These are phyloP conservation scores for Glomus cerebriforme DNA, from an alignment of 192 early-diverging fungal genomes.

Conservation along the genomic window DNA sequence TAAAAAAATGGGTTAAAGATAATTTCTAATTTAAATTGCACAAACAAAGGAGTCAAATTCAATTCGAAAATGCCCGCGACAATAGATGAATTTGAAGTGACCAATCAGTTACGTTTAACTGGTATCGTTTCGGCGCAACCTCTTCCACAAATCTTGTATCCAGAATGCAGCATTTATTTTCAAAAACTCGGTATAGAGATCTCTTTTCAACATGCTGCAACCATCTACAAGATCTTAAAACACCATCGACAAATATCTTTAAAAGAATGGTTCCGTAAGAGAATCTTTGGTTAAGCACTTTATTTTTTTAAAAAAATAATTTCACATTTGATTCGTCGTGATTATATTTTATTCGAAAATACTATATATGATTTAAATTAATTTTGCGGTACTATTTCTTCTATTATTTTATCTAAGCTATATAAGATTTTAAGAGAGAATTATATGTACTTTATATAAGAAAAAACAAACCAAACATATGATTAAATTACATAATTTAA, in stretches of 20 bases:
- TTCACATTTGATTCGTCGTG: too few species aligned
- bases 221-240: background rate
- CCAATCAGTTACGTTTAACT: conserved; percentile 3
- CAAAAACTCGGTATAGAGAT: conserved; percentile 1
- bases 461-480: too few species aligned
- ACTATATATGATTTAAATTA: too few species aligned
- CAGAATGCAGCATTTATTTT: background rate
- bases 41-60: background rate
- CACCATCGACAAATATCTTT: background rate
- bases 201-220: conserved; percentile 11
- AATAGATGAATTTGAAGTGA: background rate
- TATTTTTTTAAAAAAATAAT: too few species aligned
- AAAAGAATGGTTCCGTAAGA: background rate
- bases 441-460: too few species aligned
- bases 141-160: background rate
- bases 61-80: background rate
- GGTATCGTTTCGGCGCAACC: conserved; percentile 8
- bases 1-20: too few species aligned
- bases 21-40: background rate
- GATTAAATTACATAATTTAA: too few species aligned
- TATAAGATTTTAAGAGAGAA: too few species aligned
- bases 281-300: background rate
- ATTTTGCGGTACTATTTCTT: too few species aligned
- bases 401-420: too few species aligned
- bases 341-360: too few species aligned